Conservation (phyloP, 257 asterid genomes). For the Coffea eugenioides region DNA sequence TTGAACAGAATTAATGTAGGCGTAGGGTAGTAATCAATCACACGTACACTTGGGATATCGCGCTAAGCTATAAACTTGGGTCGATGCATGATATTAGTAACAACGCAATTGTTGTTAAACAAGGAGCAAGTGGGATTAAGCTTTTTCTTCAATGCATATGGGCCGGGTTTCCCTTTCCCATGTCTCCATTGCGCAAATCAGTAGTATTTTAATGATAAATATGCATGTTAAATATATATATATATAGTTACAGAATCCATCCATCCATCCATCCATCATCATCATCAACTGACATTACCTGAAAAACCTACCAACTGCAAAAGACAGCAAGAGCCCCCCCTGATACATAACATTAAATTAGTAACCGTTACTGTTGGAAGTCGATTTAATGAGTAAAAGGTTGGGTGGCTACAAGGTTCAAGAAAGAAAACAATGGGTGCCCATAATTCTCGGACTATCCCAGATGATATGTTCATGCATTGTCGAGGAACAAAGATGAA, state of each 20-base stretch:
- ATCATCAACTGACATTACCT: constrained; percentile 51
- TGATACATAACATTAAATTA: not conserved
- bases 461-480: constrained; percentile 26
- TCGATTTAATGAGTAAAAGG: constrained; percentile 18
- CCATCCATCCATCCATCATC: too few relatives aligned
- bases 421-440: constrained; percentile 39
- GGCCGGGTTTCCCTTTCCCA: not conserved
- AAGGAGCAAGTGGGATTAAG: not conserved
- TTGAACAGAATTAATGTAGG: not conserved
- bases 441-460: constrained; percentile 14
- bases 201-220: constrained; percentile 17
- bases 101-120: not conserved
- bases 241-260: constrained; percentile 1
- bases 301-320: constrained; percentile 66
- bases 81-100: not conserved
- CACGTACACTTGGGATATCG: not conserved
- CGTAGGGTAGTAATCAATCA: not conserved
- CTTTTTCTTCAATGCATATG: not conserved
- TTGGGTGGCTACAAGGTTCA: constrained; percentile 28
- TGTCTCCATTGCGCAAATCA: not conserved
- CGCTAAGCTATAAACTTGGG: not conserved
- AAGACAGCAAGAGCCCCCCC: constrained; percentile 15
- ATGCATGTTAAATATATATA: not conserved
- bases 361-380: constrained; percentile 6
- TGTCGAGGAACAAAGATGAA: constrained; percentile 15